Conservation (phyloP, 345 rosid genomes). For the Anastatica hierochuntica region DNA sequence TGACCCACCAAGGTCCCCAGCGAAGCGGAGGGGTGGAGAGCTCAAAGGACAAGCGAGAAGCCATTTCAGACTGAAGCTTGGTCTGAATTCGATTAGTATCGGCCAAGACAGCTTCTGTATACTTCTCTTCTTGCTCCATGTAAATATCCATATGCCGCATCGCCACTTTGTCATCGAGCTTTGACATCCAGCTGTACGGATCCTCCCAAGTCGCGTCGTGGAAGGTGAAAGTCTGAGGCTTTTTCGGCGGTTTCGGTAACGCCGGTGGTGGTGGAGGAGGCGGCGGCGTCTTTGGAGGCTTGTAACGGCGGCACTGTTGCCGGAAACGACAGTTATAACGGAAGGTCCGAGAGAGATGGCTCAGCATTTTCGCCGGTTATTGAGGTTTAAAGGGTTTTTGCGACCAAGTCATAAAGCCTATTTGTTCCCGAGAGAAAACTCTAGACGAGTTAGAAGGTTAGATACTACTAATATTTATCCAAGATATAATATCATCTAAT, state of each 20-base stretch:
- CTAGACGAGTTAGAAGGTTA: background rate
- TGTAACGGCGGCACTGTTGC: constrained; percentile 37
- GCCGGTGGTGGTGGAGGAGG: constrained; percentile 48
- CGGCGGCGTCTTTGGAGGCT: constrained; percentile 24
- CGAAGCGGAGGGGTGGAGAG: constrained; percentile 90
- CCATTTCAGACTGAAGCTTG: constrained; percentile 92
- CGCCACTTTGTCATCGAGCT: constrained; percentile 76
- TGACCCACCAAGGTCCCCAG: constrained; percentile 79
- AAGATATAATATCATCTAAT: too few species aligned
- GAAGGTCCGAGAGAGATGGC: constrained; percentile 29
- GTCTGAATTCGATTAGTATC: constrained; percentile 66
- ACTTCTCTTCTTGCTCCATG: constrained; percentile 97
- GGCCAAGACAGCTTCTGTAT: constrained; percentile 68
- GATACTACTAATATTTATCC: too few species aligned
- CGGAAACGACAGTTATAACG: constrained; percentile 15
- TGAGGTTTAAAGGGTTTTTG: too few species aligned
- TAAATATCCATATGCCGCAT: constrained; percentile 93
- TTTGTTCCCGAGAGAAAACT: background rate
- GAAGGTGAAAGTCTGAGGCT: constrained; percentile 60
- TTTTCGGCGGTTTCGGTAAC: constrained; percentile 78
- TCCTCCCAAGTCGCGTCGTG: constrained; percentile 83
- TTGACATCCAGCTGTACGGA: constrained; percentile 93
- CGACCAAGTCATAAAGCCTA: background rate
- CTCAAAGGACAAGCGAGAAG: constrained; percentile 64
- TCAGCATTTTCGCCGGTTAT: constrained; percentile 19